Percentiles rank a stretch among this genome's conserved stretches.
These are phyloP conservation scores for Millerago galiae DNA, from an alignment of 805 yeast genomes.

Conservation along the genomic window DNA sequence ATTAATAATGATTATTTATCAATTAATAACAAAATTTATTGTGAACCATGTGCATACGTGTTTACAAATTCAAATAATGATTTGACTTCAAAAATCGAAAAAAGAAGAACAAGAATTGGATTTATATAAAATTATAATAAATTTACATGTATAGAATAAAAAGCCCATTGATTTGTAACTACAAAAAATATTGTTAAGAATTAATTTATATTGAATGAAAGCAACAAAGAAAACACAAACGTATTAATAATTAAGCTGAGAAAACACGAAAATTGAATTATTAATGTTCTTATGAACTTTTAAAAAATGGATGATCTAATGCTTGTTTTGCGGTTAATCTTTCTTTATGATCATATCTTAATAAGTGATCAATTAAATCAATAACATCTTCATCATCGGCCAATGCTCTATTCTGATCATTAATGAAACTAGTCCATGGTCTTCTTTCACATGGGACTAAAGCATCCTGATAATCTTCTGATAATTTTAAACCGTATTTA, in stretches of 20 bases:
- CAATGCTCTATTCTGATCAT: constrained; percentile 59
- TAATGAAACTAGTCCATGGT: constrained; percentile 83
- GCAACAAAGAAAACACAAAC: background rate
- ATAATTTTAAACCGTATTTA: constrained; percentile 66
- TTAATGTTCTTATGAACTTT: constrained; percentile 16
- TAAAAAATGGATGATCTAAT: constrained; percentile 54
- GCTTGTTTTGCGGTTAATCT: constrained; percentile 87
- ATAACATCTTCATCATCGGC: constrained; percentile 64
- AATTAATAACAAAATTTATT: constrained; percentile 40
- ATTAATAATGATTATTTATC: constrained; percentile 53
- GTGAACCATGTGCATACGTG: constrained; percentile 35
- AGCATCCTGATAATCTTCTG: constrained; percentile 71
- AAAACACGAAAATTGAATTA: background rate
- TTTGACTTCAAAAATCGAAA: constrained; percentile 13
- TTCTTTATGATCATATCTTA: constrained; percentile 83
- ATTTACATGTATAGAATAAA: background rate
- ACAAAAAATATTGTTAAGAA: background rate
- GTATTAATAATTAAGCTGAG: background rate
- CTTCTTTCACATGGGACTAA: constrained; percentile 66
- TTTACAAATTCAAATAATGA: constrained; percentile 5
- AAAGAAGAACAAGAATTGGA: constrained; percentile 23
- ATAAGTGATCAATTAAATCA: constrained; percentile 72
- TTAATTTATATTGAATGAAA: background rate
- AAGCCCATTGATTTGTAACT: background rate
- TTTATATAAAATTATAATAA: constrained; percentile 8